Conservation (phyloP, 768 basidiomycete genomes). For the Amanita muscaria region DNA sequence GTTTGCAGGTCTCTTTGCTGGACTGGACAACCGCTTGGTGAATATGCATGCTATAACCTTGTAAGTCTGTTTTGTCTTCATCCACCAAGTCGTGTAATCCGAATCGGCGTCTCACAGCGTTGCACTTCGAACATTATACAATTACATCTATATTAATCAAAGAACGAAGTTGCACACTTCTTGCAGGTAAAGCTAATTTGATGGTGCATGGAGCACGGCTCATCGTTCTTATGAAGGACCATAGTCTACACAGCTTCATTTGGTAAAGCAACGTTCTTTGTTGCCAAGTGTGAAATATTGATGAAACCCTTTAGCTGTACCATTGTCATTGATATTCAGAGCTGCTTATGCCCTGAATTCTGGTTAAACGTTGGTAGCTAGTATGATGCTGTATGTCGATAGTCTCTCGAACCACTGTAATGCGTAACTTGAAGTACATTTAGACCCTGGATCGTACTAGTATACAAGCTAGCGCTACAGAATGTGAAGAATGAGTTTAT, state of each 20-base stretch:
- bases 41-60: constrained; percentile 20
- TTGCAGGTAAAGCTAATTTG: constrained; percentile 10
- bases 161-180: constrained; percentile 7
- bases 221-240: too few relatives aligned
- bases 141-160: constrained; percentile 24
- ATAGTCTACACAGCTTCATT: neutral
- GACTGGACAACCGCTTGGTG: constrained; percentile 14
- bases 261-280: neutral
- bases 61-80: constrained; percentile 16
- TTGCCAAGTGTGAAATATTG: neutral
- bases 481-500: constrained; percentile 7
- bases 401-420: too few relatives aligned
- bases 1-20: constrained; percentile 9
- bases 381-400: too few relatives aligned
- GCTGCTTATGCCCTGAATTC: neutral
- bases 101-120: too few relatives aligned
- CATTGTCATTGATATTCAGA: neutral
- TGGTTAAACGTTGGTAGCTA: too few relatives aligned
- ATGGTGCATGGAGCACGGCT: too few relatives aligned
- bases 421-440: too few relatives aligned
- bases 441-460: too few relatives aligned
- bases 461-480: constrained; percentile 4
- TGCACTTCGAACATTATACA: constrained; percentile 19
- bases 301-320: neutral
- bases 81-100: neutral